phyloP scores from a whole-genome alignment of 2,329 filamentous ascomycete species.

The Aspergillus sp. region DNA sequence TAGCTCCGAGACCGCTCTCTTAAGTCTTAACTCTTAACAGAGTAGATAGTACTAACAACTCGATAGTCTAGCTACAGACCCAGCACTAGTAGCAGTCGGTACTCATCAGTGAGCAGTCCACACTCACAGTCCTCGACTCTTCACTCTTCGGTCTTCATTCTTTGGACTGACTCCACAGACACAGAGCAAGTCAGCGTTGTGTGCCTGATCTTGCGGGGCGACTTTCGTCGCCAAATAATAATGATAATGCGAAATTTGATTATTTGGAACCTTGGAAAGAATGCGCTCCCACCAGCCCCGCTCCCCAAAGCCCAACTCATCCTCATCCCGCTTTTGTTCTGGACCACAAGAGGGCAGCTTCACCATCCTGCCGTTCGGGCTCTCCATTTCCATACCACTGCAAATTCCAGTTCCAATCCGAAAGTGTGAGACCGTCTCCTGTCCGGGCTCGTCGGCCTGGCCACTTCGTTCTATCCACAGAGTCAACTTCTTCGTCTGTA shows the following conservation, averaged over 20 bases:
- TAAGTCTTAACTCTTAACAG: too few relatives aligned
- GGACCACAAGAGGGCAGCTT: not conserved
- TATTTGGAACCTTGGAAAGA: not conserved
- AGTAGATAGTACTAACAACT: not conserved
- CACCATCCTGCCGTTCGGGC: too few relatives aligned
- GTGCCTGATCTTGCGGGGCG: not conserved
- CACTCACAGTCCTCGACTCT: too few relatives aligned
- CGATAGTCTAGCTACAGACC: too few relatives aligned
- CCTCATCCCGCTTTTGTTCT: not conserved
- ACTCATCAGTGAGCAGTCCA: too few relatives aligned
- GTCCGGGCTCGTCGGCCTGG: too few relatives aligned
- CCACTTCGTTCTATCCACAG: not conserved
- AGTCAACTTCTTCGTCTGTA: not conserved
- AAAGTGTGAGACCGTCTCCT: not conserved
- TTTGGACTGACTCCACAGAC: too few relatives aligned
- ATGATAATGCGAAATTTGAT: too few relatives aligned
- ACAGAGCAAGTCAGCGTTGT: too few relatives aligned
- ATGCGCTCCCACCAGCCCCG: not conserved
- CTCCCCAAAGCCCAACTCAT: not conserved
- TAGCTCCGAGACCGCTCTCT: too few relatives aligned
- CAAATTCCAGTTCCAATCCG: not conserved
- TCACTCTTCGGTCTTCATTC: too few relatives aligned
- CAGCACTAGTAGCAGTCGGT: too few relatives aligned
- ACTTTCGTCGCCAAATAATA: not conserved
- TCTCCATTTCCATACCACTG: not conserved